phyloP scores from a whole-genome alignment of 23 red algal species.

The Gracilaria domingensis region DNA sequence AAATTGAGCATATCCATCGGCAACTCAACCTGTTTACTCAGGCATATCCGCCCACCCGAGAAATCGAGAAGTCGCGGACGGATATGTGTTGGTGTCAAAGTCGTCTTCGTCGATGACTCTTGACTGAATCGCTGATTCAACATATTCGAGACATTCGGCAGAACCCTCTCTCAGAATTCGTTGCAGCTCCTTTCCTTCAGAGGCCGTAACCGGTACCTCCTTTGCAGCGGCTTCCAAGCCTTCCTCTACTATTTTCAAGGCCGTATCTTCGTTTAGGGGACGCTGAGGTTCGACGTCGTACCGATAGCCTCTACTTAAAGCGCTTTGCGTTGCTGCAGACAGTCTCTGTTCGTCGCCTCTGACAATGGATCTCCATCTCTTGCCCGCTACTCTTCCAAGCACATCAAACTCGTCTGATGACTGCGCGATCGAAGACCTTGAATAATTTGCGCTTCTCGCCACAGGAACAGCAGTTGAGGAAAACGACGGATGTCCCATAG shows the following conservation, averaged over 20 bases:
- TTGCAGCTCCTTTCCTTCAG: background rate
- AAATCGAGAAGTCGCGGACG: conserved; percentile 19
- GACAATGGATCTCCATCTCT: conserved; percentile 10
- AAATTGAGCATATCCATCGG: background rate
- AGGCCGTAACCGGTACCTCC: background rate
- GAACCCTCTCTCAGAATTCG: background rate
- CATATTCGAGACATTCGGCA: conserved; percentile 16
- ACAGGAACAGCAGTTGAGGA: conserved; percentile 19
- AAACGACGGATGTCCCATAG: conserved; percentile 9
- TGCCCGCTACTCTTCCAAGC: background rate
- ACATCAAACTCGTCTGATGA: conserved; percentile 4
- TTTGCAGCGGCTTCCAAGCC: conserved; percentile 6
- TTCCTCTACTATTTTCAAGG: background rate
- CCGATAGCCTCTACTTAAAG: conserved; percentile 25
- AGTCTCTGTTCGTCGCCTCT: background rate
- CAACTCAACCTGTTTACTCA: background rate
- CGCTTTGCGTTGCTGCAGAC: background rate
- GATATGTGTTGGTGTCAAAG: background rate
- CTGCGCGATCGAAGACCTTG: background rate
- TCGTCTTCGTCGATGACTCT: conserved; percentile 5
- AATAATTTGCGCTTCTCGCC: background rate
- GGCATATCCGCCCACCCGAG: conserved; percentile 11
- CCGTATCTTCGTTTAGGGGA: background rate
- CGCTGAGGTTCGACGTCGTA: background rate
- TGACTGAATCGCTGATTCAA: conserved; percentile 12